Conservation (phyloP, 1,284 basidiomycete genomes). For the Peniophora sp. region DNA sequence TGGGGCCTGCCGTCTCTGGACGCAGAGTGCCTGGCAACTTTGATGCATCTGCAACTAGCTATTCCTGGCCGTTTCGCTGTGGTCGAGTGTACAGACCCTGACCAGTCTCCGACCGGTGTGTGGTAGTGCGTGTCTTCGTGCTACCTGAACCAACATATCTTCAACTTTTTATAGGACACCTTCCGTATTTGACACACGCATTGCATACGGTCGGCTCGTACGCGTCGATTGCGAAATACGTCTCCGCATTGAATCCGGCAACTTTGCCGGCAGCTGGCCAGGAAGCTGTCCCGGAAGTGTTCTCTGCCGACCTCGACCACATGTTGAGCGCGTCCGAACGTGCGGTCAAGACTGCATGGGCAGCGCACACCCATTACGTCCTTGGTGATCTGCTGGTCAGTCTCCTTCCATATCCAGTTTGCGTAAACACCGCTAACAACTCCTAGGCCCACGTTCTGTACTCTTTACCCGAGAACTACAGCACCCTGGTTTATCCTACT, state of each 20-base stretch:
- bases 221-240: conserved; percentile 56
- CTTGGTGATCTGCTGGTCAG: conserved; percentile 65
- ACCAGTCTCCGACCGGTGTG: conserved; percentile 70
- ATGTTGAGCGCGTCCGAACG: conserved; percentile 35
- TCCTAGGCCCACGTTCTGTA: conserved; percentile 49
- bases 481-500: conserved; percentile 40
- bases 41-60: conserved; percentile 58
- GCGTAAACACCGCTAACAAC: conserved; percentile 7
- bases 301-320: conserved; percentile 35
- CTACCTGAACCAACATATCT: background rate
- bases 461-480: conserved; percentile 56
- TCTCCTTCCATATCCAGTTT: conserved; percentile 10
- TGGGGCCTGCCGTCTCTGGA: conserved; percentile 62
- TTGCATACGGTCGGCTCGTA: conserved; percentile 42
- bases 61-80: conserved; percentile 58
- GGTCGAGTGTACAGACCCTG: conserved; percentile 56
- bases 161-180: conserved; percentile 39
- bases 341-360: conserved; percentile 51
- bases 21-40: conserved; percentile 52
- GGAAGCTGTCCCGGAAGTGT: conserved; percentile 6
- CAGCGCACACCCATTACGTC: conserved; percentile 54
- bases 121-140: conserved; percentile 15
- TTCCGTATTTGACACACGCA: conserved; percentile 62
- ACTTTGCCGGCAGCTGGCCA: conserved; percentile 8
- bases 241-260: conserved; percentile 34